These are phyloP conservation scores for Aegilops umbellulata DNA, from an alignment of 176 grass and related monocot species.

Conservation along the genomic window DNA sequence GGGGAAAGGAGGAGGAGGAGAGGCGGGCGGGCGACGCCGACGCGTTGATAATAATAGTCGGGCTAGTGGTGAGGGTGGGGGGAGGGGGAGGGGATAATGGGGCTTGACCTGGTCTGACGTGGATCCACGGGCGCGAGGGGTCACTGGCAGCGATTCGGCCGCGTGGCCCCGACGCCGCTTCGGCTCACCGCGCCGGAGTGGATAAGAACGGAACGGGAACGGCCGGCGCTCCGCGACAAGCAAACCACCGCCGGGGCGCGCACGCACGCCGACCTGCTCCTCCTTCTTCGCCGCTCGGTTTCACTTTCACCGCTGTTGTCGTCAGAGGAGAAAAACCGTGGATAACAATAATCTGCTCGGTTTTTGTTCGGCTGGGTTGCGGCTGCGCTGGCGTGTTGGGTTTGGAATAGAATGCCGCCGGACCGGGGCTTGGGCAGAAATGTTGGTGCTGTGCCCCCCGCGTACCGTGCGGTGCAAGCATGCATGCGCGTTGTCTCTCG, in stretches of 20 bases:
- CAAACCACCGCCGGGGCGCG: not conserved
- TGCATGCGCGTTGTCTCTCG: too few species aligned
- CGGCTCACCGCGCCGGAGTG: slow-evolving; percentile 34
- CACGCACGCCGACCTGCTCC: not conserved
- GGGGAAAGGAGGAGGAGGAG: not conserved
- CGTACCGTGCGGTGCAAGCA: too few species aligned
- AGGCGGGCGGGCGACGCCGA: slow-evolving; percentile 12
- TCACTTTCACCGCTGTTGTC: not conserved
- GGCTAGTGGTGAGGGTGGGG: not conserved
- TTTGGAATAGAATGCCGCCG: too few species aligned
- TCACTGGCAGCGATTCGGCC: slow-evolving; percentile 13
- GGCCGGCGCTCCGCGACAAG: not conserved
- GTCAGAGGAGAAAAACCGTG: not conserved
- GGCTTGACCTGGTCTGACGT: slow-evolving; percentile 41
- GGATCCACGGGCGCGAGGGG: slow-evolving; percentile 17
- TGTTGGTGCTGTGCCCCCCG: too few species aligned
- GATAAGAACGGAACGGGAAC: slow-evolving; percentile 34
- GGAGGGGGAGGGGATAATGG: slow-evolving; percentile 7
- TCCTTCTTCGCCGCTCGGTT: not conserved
- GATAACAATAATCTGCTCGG: not conserved
- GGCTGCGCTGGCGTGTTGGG: too few species aligned
- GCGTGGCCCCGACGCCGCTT: slow-evolving; percentile 35
- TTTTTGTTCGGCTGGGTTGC: too few species aligned
- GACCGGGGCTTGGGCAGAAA: too few species aligned
- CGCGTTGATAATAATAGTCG: slow-evolving; percentile 27